Base-by-base conservation (phyloP, 2,329 filamentous ascomycete genomes). In the Aspergillus ruber region DNA sequence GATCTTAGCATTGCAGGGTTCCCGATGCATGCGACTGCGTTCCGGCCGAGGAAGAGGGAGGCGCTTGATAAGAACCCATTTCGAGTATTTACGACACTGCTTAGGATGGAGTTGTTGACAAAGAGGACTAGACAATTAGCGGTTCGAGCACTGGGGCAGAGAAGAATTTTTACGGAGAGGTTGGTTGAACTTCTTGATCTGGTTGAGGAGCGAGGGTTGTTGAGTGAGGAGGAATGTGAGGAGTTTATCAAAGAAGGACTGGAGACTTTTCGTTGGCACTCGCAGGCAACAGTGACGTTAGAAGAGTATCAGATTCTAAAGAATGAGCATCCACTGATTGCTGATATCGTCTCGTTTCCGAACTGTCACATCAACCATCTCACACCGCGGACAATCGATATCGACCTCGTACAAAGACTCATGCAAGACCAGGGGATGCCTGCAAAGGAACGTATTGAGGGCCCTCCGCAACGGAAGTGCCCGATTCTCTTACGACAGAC, bases 351-450 rank as follows among this genome's bases (percentile, higher is more conserved):
- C 27, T 67, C 59, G 20, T 71, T 72, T 25, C 57, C 54, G 5
- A 73, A 64, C 23, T 62, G 74, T 1, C 77, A 80, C 51, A 76
- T 79, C 54, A 80, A 79, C 50, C 77, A 79, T 46, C 67, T 80
- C 1, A 79, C 77, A 0, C 77, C 77, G 0, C 65, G 75, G 1
- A 75, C 74, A 0, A 60, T 78, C 3, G 71, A 79, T 46, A 79
- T 80, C 21, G 64, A 69, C 8, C 54, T 64, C 0, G 73, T 69
- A 1, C 75, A 79, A 45, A 41, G 52, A 2, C 52, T 54, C 3
- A 80, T 80, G 77, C 43, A 59, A 0, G 48, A 52, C 1, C 56
- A 57, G 2, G 70, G 70, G 0, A 64, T 80, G 46, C 56, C 66
- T 1, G 70, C 67, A 0, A 80, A 80, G 50, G 69, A 73, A 0